These are phyloP conservation scores for Pholiota conissans DNA, from an alignment of 768 basidiomycete genomes.

Conservation along the genomic window DNA sequence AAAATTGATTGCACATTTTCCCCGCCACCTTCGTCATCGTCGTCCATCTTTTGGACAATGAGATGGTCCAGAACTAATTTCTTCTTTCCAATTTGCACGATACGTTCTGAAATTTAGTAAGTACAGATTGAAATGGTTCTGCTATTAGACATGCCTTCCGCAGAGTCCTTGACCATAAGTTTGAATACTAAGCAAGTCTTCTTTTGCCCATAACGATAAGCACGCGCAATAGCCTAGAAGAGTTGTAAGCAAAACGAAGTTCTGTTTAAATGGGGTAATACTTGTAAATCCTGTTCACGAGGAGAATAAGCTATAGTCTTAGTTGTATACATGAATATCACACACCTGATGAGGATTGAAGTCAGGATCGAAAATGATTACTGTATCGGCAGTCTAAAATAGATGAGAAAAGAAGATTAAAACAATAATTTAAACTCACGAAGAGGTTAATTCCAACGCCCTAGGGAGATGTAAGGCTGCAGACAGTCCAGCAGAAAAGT, in stretches of 20 bases:
- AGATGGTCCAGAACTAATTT: conserved; percentile 93
- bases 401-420: not conserved
- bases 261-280: conserved; percentile 23
- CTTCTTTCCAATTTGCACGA: conserved; percentile 91
- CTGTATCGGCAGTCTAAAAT: conserved; percentile 83
- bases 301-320: not conserved
- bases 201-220: conserved; percentile 93
- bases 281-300: conserved; percentile 81
- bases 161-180: conserved; percentile 91
- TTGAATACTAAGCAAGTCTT: conserved; percentile 96
- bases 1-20: conserved; percentile 89
- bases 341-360: conserved; percentile 95
- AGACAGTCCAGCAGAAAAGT: not conserved
- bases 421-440: conserved; percentile 25
- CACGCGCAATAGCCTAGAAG: conserved; percentile 85
- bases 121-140: not conserved
- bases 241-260: not conserved
- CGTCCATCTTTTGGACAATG: conserved; percentile 95
- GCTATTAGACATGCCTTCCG: conserved; percentile 60
- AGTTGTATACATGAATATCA: not conserved
- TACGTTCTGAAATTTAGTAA: conserved; percentile 63
- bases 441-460: conserved; percentile 90
- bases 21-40: conserved; percentile 67
- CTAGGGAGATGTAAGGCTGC: conserved; percentile 23
- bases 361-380: conserved; percentile 92